Evolutionary conservation across 2,329 filamentous ascomycete genomes (phyloP).

Genomic region (Diplodia sapinea): DNA sequence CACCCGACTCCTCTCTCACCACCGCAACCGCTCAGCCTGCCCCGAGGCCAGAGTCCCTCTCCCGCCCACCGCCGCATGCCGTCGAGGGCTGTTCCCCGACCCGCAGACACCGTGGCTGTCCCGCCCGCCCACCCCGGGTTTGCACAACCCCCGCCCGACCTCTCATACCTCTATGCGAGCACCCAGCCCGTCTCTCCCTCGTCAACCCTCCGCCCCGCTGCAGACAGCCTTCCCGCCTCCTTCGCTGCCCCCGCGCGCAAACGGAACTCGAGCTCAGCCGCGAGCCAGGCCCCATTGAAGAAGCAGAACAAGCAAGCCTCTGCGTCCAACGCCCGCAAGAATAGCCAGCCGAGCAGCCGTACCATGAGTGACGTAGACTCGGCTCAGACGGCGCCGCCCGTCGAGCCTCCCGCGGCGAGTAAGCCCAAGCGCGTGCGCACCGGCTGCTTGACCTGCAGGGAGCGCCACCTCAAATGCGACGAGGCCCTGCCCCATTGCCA

Average conservation of each 20-base stretch:
- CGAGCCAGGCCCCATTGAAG: conserved; percentile 33
- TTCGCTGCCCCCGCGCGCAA: conserved; percentile 26
- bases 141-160: conserved; percentile 34
- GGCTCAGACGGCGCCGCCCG: conserved; percentile 31
- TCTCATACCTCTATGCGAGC: conserved; percentile 37
- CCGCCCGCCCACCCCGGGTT: conserved; percentile 37
- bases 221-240: conserved; percentile 33
- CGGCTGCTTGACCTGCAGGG: conserved; percentile 87
- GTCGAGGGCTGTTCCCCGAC: conserved; percentile 19
- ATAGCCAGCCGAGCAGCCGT: conserved; percentile 14
- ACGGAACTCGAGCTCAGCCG: conserved; percentile 34
- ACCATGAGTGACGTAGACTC: conserved; percentile 35
- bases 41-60: background rate
- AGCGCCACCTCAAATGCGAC: conserved; percentile 90
- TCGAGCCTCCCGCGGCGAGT: conserved; percentile 41
- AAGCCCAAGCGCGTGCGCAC: conserved; percentile 89
- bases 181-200: conserved; percentile 32
- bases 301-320: background rate
- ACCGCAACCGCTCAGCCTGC: background rate
- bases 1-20: conserved; percentile 11
- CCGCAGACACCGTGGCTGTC: conserved; percentile 41
- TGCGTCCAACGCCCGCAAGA: conserved; percentile 13
- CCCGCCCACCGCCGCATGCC: background rate
- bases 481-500: conserved; percentile 70
- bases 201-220: conserved; percentile 33